Evolutionary conservation across 2,329 filamentous ascomycete genomes (phyloP).

Genomic region (Ophidiomyces ophidiicola): DNA sequence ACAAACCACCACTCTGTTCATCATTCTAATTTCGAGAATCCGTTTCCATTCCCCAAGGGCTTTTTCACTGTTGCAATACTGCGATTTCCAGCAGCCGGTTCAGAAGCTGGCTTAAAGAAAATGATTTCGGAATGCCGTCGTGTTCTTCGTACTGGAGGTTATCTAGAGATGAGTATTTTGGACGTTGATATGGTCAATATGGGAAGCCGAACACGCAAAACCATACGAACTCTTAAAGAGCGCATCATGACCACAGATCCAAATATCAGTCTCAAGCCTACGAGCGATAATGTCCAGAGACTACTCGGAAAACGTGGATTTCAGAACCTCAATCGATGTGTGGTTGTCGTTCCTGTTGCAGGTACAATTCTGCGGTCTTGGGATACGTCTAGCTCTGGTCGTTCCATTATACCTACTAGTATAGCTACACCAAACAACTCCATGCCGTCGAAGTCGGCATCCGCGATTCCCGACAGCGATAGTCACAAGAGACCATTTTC

Average conservation of each 20-base stretch:
- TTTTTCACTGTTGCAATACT: conserved; percentile 37
- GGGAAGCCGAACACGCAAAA: conserved; percentile 36
- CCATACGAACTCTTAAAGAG: conserved; percentile 36
- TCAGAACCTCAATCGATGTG: conserved; percentile 38
- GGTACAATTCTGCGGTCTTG: conserved; percentile 33
- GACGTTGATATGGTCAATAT: conserved; percentile 42
- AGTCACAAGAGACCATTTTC: conserved; percentile 23
- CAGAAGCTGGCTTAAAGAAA: conserved; percentile 33
- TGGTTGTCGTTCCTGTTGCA: conserved; percentile 38
- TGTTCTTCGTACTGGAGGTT: conserved; percentile 38
- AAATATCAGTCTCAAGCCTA: conserved; percentile 36
- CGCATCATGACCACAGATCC: conserved; percentile 33
- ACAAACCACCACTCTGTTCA: conserved; percentile 34
- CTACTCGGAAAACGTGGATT: conserved; percentile 36
- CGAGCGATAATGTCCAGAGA: conserved; percentile 38
- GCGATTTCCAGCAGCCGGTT: conserved; percentile 36
- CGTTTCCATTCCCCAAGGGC: conserved; percentile 37
- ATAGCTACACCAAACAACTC: conserved; percentile 20
- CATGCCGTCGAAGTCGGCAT: conserved; percentile 18
- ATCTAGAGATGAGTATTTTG: conserved; percentile 38
- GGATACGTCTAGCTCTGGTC: conserved; percentile 31
- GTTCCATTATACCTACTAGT: conserved; percentile 20
- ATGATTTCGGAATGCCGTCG: conserved; percentile 39
- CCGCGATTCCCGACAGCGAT: conserved; percentile 16
- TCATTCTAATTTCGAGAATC: conserved; percentile 29